Conservation (phyloP, 192 early-diverging fungal genomes). For the Funneliformis mosseae region DNA sequence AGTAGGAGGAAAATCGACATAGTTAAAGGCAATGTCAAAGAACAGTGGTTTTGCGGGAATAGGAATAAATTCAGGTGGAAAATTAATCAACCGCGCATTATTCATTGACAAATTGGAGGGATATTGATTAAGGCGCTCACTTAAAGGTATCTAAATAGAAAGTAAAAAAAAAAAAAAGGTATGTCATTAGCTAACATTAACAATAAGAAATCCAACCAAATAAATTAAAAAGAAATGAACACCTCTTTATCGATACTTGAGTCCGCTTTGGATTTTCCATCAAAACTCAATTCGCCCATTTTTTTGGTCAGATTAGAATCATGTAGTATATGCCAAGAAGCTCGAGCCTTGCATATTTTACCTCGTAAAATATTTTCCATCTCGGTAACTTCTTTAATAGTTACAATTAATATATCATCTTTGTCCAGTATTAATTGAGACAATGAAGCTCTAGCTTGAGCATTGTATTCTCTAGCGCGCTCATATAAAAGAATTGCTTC, state of each 20-base stretch:
- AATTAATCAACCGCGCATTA: conserved; percentile 62
- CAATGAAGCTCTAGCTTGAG: conserved; percentile 52
- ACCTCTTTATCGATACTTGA: neutral
- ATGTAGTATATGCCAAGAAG: conserved; percentile 52
- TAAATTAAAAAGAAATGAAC: neutral
- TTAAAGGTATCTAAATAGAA: conserved; percentile 47
- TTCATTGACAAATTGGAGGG: conserved; percentile 42
- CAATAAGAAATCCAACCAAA: neutral
- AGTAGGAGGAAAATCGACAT: conserved; percentile 60
- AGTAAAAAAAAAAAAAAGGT: conserved; percentile 26
- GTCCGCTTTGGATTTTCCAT: conserved; percentile 8
- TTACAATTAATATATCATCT: conserved; percentile 48
- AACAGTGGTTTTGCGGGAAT: conserved; percentile 76
- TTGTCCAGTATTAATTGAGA: conserved; percentile 37
- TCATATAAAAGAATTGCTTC: conserved; percentile 66
- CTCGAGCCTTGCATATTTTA: conserved; percentile 58
- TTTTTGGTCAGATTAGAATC: conserved; percentile 41
- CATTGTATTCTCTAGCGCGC: conserved; percentile 54
- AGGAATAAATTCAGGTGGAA: conserved; percentile 65
- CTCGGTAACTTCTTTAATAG: conserved; percentile 40
- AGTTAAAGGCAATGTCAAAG: conserved; percentile 76
- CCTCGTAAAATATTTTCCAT: conserved; percentile 52
- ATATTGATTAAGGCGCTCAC: conserved; percentile 58
- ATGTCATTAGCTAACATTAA: neutral
- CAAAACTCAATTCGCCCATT: conserved; percentile 43